These are phyloP conservation scores for Cicer chorassanicum DNA, from an alignment of 306 rosid species.

Conservation along the genomic window DNA sequence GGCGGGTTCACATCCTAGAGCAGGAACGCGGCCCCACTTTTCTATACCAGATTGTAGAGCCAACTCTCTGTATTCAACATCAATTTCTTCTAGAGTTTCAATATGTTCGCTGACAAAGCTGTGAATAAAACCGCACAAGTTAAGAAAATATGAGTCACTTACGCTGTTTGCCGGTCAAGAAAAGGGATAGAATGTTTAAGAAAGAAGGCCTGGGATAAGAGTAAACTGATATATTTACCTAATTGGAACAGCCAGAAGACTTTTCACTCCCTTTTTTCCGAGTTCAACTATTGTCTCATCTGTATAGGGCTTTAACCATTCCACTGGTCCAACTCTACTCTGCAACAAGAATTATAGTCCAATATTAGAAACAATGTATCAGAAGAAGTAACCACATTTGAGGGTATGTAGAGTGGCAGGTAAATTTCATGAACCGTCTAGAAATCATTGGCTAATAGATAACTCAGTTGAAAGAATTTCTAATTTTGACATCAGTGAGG, in stretches of 20 bases:
- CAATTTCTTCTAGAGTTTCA: slow-evolving; percentile 97
- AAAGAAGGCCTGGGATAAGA: slow-evolving; percentile 1
- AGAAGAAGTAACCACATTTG: slow-evolving; percentile 17
- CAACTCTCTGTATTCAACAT: slow-evolving; percentile 97
- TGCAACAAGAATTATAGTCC: slow-evolving; percentile 49
- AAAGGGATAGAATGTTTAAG: not conserved
- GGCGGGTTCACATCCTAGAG: slow-evolving; percentile 92
- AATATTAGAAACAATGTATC: slow-evolving; percentile 41
- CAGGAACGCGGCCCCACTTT: slow-evolving; percentile 99
- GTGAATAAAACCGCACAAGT: slow-evolving; percentile 48
- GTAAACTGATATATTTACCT: slow-evolving; percentile 57
- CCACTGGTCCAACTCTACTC: slow-evolving; percentile 99
- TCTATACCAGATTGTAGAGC: slow-evolving; percentile 83
- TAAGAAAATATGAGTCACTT: slow-evolving; percentile 20
- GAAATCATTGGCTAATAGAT: slow-evolving; percentile 4
- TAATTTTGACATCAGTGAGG: slow-evolving; percentile 14
- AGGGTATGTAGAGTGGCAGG: slow-evolving; percentile 12
- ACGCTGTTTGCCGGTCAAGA: not conserved
- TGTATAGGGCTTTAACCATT: slow-evolving; percentile 97
- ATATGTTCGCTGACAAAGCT: slow-evolving; percentile 99
- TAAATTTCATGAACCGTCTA: not conserved
- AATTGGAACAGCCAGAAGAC: slow-evolving; percentile 93
- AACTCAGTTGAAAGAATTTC: slow-evolving; percentile 16
- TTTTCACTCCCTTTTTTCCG: slow-evolving; percentile 84
- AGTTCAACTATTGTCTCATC: slow-evolving; percentile 94